Base-by-base conservation (phyloP, 352 stramenopile genomes). In the Pythium monospermum region DNA sequence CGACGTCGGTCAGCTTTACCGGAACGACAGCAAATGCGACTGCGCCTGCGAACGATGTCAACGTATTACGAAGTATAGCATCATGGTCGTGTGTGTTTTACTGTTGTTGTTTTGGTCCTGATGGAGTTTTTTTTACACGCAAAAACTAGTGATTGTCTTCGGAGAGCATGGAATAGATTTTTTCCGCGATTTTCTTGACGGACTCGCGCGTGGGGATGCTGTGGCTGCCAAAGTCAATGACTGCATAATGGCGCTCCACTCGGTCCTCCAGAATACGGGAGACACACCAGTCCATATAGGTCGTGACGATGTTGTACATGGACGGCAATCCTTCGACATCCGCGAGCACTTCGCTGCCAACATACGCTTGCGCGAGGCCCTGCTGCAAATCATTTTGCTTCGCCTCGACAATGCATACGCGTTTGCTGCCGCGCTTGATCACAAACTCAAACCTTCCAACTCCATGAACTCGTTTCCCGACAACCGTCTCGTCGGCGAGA, bases 301-400 rank as follows among this genome's bases (percentile, higher is more conserved):
- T 68, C 49, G 60, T 68, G 54, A 68, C 60, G 49, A 64, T 50
- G 45, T 41, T 64, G 60, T 61, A 61, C 12, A 64, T 38, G 41
- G 55, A 46, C 31, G 59, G 23, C 55, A 68, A 31, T 49, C 59
- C 59, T 57, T 64, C 43, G 18, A 68, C 54, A 54, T 68, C 60
- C 38, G 54, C n/a, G 28, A 68, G 49, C 49, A 40, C 54, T 64
- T 64, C 60, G 13, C 49, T 46, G 49, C 60, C 60, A 30, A 68
- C 39, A 27, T 64, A 65, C 36, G 61, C 56, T 51, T 65, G 50
- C 22, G 50, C 61, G 46, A 69, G 47, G 26, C 55, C 51, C 27
- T 69, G 60, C 18, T 52, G 32, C 10, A 62, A 45, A 37, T 69
- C 50, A 40, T 62, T 49, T 49, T 32, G 31, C 39, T 57, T 69